Percentiles rank a stretch among this genome's conserved stretches.
Evolutionary conservation across 2,329 filamentous ascomycete species (phyloP).

Genomic region (Saccharata proteae): DNA sequence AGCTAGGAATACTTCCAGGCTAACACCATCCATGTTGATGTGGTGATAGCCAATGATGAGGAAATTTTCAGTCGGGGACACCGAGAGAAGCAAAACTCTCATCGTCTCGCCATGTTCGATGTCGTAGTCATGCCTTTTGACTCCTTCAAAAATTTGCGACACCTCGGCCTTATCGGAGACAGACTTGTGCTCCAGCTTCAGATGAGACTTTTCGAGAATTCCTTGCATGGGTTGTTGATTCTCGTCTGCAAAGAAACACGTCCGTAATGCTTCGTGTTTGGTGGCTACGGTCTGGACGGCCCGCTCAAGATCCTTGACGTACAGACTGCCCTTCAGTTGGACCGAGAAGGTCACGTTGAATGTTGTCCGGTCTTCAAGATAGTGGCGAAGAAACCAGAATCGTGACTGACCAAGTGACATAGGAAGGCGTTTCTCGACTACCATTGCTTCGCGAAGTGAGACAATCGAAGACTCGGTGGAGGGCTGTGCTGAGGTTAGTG

Average conservation of each 20-base stretch:
- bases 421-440: not conserved
- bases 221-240: conserved; percentile 5
- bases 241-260: conserved; percentile 14
- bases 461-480: not conserved
- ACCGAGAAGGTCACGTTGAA: conserved; percentile 28
- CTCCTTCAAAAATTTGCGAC: not conserved
- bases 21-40: conserved; percentile 22
- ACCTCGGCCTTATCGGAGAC: conserved; percentile 2
- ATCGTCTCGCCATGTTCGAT: conserved; percentile 15
- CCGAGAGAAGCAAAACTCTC: conserved; percentile 12
- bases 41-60: conserved; percentile 22
- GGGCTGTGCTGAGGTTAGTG: not conserved
- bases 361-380: conserved; percentile 25
- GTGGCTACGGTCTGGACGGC: conserved; percentile 21
- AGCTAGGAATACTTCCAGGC: conserved; percentile 14
- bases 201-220: conserved; percentile 1
- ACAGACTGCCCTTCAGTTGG: conserved; percentile 22
- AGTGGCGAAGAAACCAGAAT: conserved; percentile 29
- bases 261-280: conserved; percentile 25
- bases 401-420: conserved; percentile 30
- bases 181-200: conserved; percentile 3
- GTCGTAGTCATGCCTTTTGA: conserved; percentile 11
- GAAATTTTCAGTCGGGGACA: conserved; percentile 8
- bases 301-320: conserved; percentile 16
- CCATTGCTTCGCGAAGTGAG: not conserved